These are phyloP conservation scores for Aquilaria agallochum DNA, from an alignment of 441 rosid genomes.

Conservation along the genomic window DNA sequence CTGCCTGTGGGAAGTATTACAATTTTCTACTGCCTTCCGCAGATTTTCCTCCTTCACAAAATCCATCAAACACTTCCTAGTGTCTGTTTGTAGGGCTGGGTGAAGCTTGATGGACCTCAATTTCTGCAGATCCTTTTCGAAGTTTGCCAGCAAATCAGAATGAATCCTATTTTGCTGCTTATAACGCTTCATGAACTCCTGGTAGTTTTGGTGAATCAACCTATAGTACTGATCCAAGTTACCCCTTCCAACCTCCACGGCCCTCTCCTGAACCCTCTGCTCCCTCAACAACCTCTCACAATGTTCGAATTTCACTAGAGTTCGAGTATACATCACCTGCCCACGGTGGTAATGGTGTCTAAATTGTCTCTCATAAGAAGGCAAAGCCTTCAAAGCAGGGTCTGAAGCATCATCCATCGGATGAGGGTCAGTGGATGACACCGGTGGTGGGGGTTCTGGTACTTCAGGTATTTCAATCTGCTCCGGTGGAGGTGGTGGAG, in stretches of 20 bases:
- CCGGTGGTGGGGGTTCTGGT: slow-evolving; percentile 49
- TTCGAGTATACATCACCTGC: slow-evolving; percentile 48
- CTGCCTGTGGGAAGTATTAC: slow-evolving; percentile 75
- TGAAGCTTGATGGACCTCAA: slow-evolving; percentile 81
- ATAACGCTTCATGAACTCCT: slow-evolving; percentile 89
- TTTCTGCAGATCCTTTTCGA: slow-evolving; percentile 73
- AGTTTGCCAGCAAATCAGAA: slow-evolving; percentile 68
- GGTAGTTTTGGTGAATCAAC: slow-evolving; percentile 70
- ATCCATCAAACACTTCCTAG: slow-evolving; percentile 66
- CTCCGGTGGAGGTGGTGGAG: slow-evolving; percentile 64
- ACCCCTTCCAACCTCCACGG: slow-evolving; percentile 73
- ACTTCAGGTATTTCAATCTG: slow-evolving; percentile 48
- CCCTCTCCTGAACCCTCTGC: slow-evolving; percentile 90
- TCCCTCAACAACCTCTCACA: slow-evolving; percentile 73
- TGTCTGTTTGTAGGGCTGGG: slow-evolving; percentile 57
- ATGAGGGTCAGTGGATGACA: slow-evolving; percentile 51
- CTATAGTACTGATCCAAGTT: slow-evolving; percentile 84
- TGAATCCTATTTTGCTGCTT: slow-evolving; percentile 67
- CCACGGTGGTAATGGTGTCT: slow-evolving; percentile 73
- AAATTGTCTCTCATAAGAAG: slow-evolving; percentile 86
- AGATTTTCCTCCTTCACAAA: slow-evolving; percentile 86
- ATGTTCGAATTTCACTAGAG: slow-evolving; percentile 44
- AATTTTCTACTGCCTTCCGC: slow-evolving; percentile 65
- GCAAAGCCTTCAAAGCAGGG: slow-evolving; percentile 95
- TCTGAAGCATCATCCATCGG: slow-evolving; percentile 84